Conservation (phyloP, 1,139 yeast genomes). For the Taiozyma sp. region DNA sequence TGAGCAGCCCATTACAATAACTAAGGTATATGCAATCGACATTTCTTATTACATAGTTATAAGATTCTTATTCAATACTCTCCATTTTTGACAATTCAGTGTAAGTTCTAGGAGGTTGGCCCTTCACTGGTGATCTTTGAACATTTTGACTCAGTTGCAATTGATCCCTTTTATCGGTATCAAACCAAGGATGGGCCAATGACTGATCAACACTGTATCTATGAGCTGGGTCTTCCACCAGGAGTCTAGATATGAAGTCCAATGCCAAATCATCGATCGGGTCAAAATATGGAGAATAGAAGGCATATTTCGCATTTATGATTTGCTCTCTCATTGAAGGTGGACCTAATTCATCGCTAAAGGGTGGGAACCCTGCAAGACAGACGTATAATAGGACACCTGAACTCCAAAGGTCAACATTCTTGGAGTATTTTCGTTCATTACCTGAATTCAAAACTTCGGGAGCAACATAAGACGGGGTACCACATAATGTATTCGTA, state of each 20-base stretch:
- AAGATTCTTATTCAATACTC: slow-evolving; percentile 1
- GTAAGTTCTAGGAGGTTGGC: slow-evolving; percentile 18
- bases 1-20: no score
- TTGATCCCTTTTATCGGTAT: background rate
- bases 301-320: slow-evolving; percentile 58
- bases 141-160: slow-evolving; percentile 6
- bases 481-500: slow-evolving; percentile 75
- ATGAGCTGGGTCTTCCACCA: slow-evolving; percentile 51
- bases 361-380: slow-evolving; percentile 81
- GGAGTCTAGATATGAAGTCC: slow-evolving; percentile 56
- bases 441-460: slow-evolving; percentile 46
- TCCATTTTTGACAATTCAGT: slow-evolving; percentile 18
- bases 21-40: background rate
- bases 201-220: slow-evolving; percentile 50
- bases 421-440: slow-evolving; percentile 55
- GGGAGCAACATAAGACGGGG: slow-evolving; percentile 83
- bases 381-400: slow-evolving; percentile 75
- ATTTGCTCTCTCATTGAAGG: slow-evolving; percentile 76
- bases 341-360: slow-evolving; percentile 76
- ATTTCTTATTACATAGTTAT: background rate
- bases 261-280: slow-evolving; percentile 56
- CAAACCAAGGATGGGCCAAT: slow-evolving; percentile 49
- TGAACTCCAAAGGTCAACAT: slow-evolving; percentile 76
- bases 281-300: slow-evolving; percentile 80
- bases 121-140: slow-evolving; percentile 16